phyloP scores from a whole-genome alignment of 2,329 filamentous ascomycete genomes.

The Incumbomyces delicatus region DNA sequence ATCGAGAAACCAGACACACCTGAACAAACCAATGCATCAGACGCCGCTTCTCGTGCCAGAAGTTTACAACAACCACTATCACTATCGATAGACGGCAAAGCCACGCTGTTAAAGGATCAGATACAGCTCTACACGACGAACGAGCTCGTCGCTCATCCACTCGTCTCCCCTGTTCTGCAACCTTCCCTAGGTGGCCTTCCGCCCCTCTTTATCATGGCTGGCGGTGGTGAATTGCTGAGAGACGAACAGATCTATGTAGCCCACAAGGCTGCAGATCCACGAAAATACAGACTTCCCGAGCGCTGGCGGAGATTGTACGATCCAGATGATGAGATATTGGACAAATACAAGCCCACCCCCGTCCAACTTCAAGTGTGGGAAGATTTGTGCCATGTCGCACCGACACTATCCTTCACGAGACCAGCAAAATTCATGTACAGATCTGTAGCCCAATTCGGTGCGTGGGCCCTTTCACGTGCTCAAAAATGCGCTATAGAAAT shows the following conservation, averaged over 20 bases:
- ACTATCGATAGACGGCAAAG: constrained; percentile 60
- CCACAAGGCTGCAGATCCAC: constrained; percentile 83
- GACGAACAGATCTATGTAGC: constrained; percentile 94
- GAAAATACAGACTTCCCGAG: constrained; percentile 61
- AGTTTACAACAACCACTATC: constrained; percentile 28
- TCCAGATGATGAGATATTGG: constrained; percentile 42
- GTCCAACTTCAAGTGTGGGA: constrained; percentile 97
- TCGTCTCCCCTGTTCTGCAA: constrained; percentile 83
- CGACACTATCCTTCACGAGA: constrained; percentile 89
- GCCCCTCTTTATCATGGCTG: constrained; percentile 74
- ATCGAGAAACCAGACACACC: background rate
- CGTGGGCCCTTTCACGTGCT: constrained; percentile 77
- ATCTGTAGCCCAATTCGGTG: constrained; percentile 82
- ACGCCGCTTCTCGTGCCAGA: constrained; percentile 4
- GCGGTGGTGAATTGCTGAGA: constrained; percentile 77
- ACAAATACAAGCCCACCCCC: constrained; percentile 69
- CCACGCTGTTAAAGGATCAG: constrained; percentile 73
- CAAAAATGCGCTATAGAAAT: constrained; percentile 75
- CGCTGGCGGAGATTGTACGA: constrained; percentile 54
- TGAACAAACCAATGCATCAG: background rate
- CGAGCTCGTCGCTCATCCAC: constrained; percentile 69
- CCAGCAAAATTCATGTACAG: constrained; percentile 95
- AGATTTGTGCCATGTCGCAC: constrained; percentile 81
- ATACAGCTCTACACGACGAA: constrained; percentile 86
- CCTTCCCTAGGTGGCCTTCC: constrained; percentile 82